Base-by-base conservation (phyloP, 2,329 filamentous ascomycete species). In the Fusarium palustre region DNA sequence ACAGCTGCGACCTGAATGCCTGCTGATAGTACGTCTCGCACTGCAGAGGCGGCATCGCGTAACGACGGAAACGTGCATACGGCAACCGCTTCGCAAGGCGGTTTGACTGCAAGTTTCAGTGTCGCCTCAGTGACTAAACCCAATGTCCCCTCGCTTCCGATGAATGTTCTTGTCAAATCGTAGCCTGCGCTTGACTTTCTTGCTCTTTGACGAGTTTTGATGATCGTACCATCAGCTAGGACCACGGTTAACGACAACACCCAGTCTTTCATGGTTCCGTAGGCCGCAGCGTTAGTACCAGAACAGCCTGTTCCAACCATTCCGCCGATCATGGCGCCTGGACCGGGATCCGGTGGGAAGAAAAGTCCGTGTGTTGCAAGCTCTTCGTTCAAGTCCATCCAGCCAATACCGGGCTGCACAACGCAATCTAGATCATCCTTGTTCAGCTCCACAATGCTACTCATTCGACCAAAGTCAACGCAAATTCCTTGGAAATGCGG, bases 371-470 rank as follows among this genome's bases (percentile, higher is more conserved):
- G 88, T 72, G 91, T 89, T 39, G 89, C 85, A 34, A 90, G 77
- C 72, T 87, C 81, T 66, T 91, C 88, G 72, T 97, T 97, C 55
- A 97, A 80, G 45, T 92, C 89, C 86, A 97, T 94, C 94, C 94
- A 97, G 12, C 91, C 90, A 8, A 97, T 90, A 3, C 92, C 92
- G 3, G 94, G 94, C 77, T 97, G 94, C 2, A 97, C 93, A 3
- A 97, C 92, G 41, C 97, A 86, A 72, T 97, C 94, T 91, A 97
- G 92, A 76, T 97, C 94, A 5, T 92, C 90, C 70, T 91, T 90
- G 76, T 97, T 91, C 55, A 97, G 84, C 49, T 90, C 84, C 28
- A 97, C 70, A 18, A 97, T 91, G 72, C 89, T 84, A 77, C 97
- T 91, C 94, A 97, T 97, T 74, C 88, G 88, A 2, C 88, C 87